Evolutionary conservation across 345 rosid genomes (phyloP).

Genomic region (Ceriops zippeliana): DNA sequence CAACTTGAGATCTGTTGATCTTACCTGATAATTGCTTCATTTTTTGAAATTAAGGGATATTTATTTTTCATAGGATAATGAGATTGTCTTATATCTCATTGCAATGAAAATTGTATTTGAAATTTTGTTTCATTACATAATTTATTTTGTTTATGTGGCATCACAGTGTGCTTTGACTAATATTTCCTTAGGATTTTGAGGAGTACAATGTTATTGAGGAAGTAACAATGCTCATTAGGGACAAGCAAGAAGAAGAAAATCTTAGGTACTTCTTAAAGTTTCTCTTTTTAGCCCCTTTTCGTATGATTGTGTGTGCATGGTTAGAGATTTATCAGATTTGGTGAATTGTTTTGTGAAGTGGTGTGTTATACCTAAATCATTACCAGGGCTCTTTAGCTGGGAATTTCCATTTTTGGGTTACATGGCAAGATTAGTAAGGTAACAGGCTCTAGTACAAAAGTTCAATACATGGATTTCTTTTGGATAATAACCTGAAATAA

Average conservation of each 20-base stretch:
- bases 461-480: no score
- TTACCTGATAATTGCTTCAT: no score
- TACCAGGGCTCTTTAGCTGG: background rate
- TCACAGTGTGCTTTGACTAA: background rate
- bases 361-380: background rate
- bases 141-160: background rate
- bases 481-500: background rate
- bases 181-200: slow-evolving; percentile 67
- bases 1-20: no score
- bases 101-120: background rate
- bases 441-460: background rate
- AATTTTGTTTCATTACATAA: background rate
- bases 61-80: no score
- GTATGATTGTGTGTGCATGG: background rate
- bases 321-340: background rate
- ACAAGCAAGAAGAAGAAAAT: slow-evolving; percentile 89
- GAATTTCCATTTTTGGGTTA: background rate
- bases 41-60: no score
- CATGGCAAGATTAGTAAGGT: background rate
- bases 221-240: slow-evolving; percentile 76
- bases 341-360: background rate
- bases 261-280: slow-evolving; percentile 49
- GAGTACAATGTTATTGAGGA: slow-evolving; percentile 85
- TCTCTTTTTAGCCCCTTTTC: background rate
- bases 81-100: background rate